Evolutionary conservation across 495 filamentous ascomycete species (phyloP), one percentile per base, ranked within the genome.

Genomic region (Trichoderma parareesei): DNA sequence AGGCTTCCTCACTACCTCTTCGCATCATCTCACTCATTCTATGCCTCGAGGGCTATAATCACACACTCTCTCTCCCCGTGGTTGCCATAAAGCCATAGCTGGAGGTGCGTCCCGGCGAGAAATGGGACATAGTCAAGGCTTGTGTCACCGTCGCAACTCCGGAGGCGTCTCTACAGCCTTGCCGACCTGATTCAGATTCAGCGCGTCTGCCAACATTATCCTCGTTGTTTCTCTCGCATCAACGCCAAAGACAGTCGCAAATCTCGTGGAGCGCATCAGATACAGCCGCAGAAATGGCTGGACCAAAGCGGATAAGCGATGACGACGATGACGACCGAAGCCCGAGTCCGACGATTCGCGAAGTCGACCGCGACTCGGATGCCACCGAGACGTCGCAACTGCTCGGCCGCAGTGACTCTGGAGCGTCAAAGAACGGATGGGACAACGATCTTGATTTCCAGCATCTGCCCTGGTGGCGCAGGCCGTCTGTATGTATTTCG

Each of bases 391-490:
- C 78, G 40, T 77, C 77, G 16, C 71, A 77, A 35, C 68, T 81
- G 61, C 70, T 81, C 65, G 69, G 66, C 65, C 61, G 70, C 11
- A 67, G 69, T 65, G 63, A 61, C 6, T n/a, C 59, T 40, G 69
- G 40, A 10, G 63, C 27, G 53, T 67, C 64, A 40, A 70, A 69
- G 18, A 71, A 68, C 14, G 69, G 64, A 61, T 81, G 77, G 77
- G 70, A 65, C 44, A 71, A 82, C 33, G 69, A 76, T 18, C 78
- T 76, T 10, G 89, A 92, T 64, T 90, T 89, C 65, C 78, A 81
- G 48, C 82, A 80, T 3, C 68, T 87, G 62, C 83, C 87, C 18
- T 90, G 88, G 88, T 90, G 86, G 82, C 85, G 80, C 68, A 85
- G 67, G 68, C 91, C 90, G 20, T 90, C 88, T 35, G 90, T 92